Evolutionary conservation across 2,329 filamentous ascomycete genomes (phyloP), one percentile per base, ranked within the genome.

Genomic region (Alternaria sp.): DNA sequence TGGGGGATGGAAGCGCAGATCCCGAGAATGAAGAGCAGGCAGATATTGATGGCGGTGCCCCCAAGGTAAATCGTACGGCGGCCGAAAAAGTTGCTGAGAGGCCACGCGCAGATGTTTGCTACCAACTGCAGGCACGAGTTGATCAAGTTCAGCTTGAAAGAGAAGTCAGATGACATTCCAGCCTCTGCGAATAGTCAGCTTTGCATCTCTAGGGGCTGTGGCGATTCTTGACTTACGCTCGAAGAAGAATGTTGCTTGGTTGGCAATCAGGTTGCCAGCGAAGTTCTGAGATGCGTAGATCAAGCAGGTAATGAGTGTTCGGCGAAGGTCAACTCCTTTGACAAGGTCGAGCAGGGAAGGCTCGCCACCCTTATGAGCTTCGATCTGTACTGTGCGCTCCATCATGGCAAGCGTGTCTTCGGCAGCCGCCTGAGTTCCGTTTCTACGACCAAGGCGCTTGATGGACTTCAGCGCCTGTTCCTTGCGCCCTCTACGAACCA

Each of bases 101-200:
- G 79, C 89, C 88, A 90, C 56, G 88, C 90, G 46, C 88, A 80
- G 82, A 88, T 88, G 77, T 89, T 87, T 65, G 88, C 83, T 71
- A 91, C 78, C 73, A 80, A 80, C 72, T 88, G 86, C 3, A 90
- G 86, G 56, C 85, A 86, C 0, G 88, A 89, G 61, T 86, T 90
- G 79, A 90, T 89, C 47, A 90, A 84, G 74, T 87, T 87, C 23
- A 90, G 83, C 55, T 85, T 85, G 74, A 90, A 90, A 7, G 88
- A 86, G 43, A 81, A 84, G 67, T 88, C 81, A 12, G 77, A 78
- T 1, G 68, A 69, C 72, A 90, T 85, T 59, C 87, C 87, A 57
- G 89, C 88, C 82, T 90, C 87, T 89, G 32, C 17, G 71, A 51
- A 59, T 58, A 61, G 64, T 69, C 30, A 64, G 50, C 43, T 1